Percentiles rank a stretch among this genome's conserved stretches.
Evolutionary conservation across 768 basidiomycete species (phyloP).

Genomic region (Gloeostereum incarnatum): DNA sequence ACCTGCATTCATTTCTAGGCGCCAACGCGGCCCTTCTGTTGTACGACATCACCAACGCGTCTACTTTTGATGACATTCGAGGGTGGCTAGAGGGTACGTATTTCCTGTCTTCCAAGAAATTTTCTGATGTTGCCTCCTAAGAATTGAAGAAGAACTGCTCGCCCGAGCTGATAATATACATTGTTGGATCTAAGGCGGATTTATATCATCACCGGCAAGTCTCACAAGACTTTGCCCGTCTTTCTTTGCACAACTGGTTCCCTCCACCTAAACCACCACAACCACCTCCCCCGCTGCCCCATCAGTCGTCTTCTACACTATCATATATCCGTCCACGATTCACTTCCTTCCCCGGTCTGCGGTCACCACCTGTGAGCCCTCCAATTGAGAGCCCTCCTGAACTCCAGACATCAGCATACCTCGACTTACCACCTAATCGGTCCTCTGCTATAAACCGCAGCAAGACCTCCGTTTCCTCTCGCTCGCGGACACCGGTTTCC

Average conservation of each 20-base stretch:
- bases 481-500: slow-evolving; percentile 36
- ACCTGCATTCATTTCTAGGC: slow-evolving; percentile 28
- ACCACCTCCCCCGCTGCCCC: slow-evolving; percentile 54
- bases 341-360: slow-evolving; percentile 58
- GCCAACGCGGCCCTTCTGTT: slow-evolving; percentile 90
- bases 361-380: slow-evolving; percentile 49
- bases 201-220: slow-evolving; percentile 64
- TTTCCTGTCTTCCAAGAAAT: slow-evolving; percentile 7
- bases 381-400: slow-evolving; percentile 34
- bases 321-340: slow-evolving; percentile 75
- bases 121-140: slow-evolving; percentile 19
- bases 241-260: slow-evolving; percentile 81
- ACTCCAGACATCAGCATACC: slow-evolving; percentile 52
- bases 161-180: slow-evolving; percentile 85
- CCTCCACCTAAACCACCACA: slow-evolving; percentile 67
- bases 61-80: slow-evolving; percentile 83
- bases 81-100: slow-evolving; percentile 82
- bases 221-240: slow-evolving; percentile 74
- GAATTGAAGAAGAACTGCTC: slow-evolving; percentile 88
- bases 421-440: slow-evolving; percentile 49
- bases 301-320: slow-evolving; percentile 52
- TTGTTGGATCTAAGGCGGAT: slow-evolving; percentile 92
- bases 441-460: slow-evolving; percentile 44
- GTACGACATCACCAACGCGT: slow-evolving; percentile 90
- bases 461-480: slow-evolving; percentile 34